Conservation (phyloP, 1,139 yeast species). For the Scheffersomyces insectosa region DNA sequence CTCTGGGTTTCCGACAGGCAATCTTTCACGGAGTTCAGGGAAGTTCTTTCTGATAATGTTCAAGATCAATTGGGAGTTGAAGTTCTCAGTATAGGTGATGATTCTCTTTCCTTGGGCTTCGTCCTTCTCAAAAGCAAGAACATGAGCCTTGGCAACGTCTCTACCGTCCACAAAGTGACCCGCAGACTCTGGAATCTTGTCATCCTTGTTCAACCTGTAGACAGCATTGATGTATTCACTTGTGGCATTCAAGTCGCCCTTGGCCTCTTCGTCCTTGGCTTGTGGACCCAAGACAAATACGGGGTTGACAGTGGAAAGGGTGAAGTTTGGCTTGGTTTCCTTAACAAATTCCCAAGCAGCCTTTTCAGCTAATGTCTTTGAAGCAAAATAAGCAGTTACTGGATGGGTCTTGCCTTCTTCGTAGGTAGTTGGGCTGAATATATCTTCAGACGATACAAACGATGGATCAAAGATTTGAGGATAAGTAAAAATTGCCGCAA, state of each 20-base stretch:
- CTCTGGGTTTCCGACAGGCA: constrained; percentile 46
- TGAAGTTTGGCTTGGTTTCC: constrained; percentile 16
- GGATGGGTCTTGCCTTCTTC: constrained; percentile 5
- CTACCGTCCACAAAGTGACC: constrained; percentile 47
- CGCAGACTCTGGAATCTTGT: constrained; percentile 10
- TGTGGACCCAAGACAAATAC: constrained; percentile 21
- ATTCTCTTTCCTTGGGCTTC: constrained; percentile 28
- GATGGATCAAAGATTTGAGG: constrained; percentile 10
- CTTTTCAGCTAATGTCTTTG: constrained; percentile 6
- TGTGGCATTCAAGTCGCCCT: constrained; percentile 32
- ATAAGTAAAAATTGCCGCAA: constrained; percentile 23
- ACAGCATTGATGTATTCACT: constrained; percentile 30
- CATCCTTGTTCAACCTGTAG: constrained; percentile 16
- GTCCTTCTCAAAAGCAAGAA: constrained; percentile 37
- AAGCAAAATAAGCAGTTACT: constrained; percentile 3
- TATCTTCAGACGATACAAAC: constrained; percentile 5
- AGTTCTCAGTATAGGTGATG: constrained; percentile 28
- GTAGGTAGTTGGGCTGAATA: constrained; percentile 2
- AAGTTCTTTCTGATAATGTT: constrained; percentile 35
- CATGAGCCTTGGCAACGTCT: constrained; percentile 55
- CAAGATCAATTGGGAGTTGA: constrained; percentile 29
- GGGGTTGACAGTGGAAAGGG: constrained; percentile 24
- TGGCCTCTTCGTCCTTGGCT: constrained; percentile 19
- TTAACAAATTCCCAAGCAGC: constrained; percentile 16
- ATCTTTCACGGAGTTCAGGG: constrained; percentile 37